phyloP scores from a whole-genome alignment of 805 yeast species.

The Zygoascus flipseniorum region DNA sequence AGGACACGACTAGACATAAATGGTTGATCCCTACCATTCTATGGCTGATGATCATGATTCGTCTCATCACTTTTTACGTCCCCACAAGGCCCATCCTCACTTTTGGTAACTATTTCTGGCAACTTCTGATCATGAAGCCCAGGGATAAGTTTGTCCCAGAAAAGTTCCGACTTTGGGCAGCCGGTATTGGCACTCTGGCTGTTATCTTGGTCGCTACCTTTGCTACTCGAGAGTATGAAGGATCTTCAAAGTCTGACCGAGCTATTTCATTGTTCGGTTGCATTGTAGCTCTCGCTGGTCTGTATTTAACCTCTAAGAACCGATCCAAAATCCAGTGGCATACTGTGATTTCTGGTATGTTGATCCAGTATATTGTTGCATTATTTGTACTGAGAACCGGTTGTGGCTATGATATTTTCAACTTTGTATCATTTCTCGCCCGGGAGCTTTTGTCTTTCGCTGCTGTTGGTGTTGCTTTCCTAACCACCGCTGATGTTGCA shows the following conservation, averaged over 20 bases:
- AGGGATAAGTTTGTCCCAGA: constrained; percentile 31
- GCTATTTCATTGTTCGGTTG: constrained; percentile 52
- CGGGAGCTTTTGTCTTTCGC: constrained; percentile 50
- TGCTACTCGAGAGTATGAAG: constrained; percentile 37
- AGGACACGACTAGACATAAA: constrained; percentile 38
- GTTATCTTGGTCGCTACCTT: constrained; percentile 49
- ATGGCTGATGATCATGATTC: constrained; percentile 42
- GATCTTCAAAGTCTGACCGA: constrained; percentile 43
- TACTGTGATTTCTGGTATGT: constrained; percentile 51
- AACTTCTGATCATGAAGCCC: constrained; percentile 21
- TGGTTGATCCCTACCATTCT: constrained; percentile 54
- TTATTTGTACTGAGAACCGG: constrained; percentile 52
- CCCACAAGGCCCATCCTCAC: constrained; percentile 28
- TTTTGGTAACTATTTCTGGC: constrained; percentile 26
- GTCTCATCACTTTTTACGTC: constrained; percentile 44
- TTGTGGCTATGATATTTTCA: constrained; percentile 53
- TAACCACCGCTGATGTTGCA: constrained; percentile 37
- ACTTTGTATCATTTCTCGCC: constrained; percentile 50
- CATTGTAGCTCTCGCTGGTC: constrained; percentile 36
- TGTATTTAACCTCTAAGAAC: constrained; percentile 40
- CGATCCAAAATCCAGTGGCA: constrained; percentile 44
- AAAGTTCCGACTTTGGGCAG: constrained; percentile 36
- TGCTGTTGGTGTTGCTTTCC: constrained; percentile 52
- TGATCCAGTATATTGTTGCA: constrained; percentile 52
- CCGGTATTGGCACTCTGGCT: constrained; percentile 37